Base-by-base conservation (phyloP, 2,329 filamentous ascomycete genomes). In the Penicillium vulpinum region DNA sequence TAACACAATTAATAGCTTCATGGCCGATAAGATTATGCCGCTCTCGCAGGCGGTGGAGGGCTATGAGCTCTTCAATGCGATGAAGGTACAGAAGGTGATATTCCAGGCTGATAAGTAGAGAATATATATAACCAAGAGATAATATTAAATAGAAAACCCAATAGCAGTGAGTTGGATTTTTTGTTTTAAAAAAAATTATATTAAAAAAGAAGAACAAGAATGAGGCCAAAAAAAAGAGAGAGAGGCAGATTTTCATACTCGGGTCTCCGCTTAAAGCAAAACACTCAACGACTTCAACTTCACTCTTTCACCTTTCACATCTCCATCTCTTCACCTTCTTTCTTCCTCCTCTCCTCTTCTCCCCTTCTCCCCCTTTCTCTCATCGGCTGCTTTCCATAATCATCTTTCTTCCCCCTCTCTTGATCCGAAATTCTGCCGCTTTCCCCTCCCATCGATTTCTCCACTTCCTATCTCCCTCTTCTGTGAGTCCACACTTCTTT, bases 1-100 rank as follows among this genome's bases (percentile, higher is more conserved):
- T 45, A 39, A n/a, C 33, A n/a, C 43, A n/a, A 28, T 38, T 6
- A 51, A 46, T 63, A 89, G 88, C 56, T 91, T 91, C 76, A 90
- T 91, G 88, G 86, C 87, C 47, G 86, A 91, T 59, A 86, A 88
- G 64, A 82, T 90, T 63, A 89, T 91, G 86, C 87, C 88, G 2
- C 77, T 91, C 39, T 80, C 80, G 5, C 78, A 87, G 51, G 88
- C 88, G 0, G 81, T 84, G 3, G 82, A 88, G 67, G 88, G 85
- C 40, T 91, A 90, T 67, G 82, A 87, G 9, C 75, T 90, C 26
- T 91, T 91, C 68, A 85, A 91, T 69, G 82, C 86, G 61, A 88
- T 88, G 83, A 84, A 87, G 73, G 87, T 82, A 21, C 87, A 90
- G 66, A 91, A 91, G 77, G 86, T 91, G 15, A 81, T 90, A 16